Percentiles rank a stretch among this genome's conserved stretches.
These are phyloP conservation scores for Pythium angustatum DNA, from an alignment of 352 stramenopile genomes.

Conservation along the genomic window DNA sequence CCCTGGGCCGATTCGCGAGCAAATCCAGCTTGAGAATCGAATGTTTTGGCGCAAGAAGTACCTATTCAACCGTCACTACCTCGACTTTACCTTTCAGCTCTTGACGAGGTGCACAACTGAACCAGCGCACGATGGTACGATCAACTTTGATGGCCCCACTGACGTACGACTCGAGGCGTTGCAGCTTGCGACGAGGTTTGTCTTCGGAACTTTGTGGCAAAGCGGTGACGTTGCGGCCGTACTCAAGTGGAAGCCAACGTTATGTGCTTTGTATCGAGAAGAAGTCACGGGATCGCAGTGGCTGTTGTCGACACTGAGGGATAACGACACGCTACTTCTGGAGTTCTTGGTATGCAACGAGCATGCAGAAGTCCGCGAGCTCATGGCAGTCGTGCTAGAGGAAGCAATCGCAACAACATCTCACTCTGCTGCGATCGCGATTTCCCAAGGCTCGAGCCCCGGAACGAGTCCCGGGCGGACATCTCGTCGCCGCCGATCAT, in stretches of 20 bases:
- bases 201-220: conserved; percentile 88
- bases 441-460: conserved; percentile 6
- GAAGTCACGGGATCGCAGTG: conserved; percentile 71
- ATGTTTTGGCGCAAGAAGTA: conserved; percentile 89
- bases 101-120: conserved; percentile 59
- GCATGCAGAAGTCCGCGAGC: conserved; percentile 62
- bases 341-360: conserved; percentile 77
- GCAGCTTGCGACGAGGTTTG: conserved; percentile 81
- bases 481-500: conserved; percentile 21
- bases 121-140: conserved; percentile 26
- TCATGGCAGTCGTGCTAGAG: conserved; percentile 68
- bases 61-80: conserved; percentile 68
- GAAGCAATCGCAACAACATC: conserved; percentile 63
- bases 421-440: conserved; percentile 14
- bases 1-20: conserved; percentile 66
- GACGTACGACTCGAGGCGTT: conserved; percentile 73
- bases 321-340: conserved; percentile 65
- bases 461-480: background rate
- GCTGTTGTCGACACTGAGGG: conserved; percentile 62
- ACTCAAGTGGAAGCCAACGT: conserved; percentile 71
- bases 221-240: conserved; percentile 69
- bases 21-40: conserved; percentile 82
- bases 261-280: conserved; percentile 71
- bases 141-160: conserved; percentile 41
- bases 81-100: conserved; percentile 82